phyloP scores from a whole-genome alignment of 306 rosid genomes.

The Acacia melanoxylon region DNA sequence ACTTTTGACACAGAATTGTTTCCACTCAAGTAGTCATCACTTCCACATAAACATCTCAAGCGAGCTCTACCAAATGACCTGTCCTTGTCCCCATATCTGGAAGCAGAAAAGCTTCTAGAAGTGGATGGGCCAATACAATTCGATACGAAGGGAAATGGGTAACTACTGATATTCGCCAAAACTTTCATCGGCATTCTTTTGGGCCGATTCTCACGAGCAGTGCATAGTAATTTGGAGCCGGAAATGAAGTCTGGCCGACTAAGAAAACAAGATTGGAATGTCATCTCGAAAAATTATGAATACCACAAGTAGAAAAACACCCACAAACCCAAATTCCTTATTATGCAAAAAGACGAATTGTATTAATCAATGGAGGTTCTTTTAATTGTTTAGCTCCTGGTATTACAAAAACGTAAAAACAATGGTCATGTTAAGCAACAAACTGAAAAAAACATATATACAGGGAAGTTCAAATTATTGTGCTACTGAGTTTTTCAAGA shows the following conservation, averaged over 20 bases:
- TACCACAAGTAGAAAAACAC: constrained; percentile 20
- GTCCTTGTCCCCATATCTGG: constrained; percentile 19
- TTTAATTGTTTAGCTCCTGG: background rate
- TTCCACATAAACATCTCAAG: constrained; percentile 43
- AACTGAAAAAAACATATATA: constrained; percentile 4
- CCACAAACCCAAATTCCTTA: constrained; percentile 34
- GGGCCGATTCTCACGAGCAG: constrained; percentile 9
- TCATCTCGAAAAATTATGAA: constrained; percentile 35
- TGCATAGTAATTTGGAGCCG: constrained; percentile 31
- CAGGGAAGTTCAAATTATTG: background rate
- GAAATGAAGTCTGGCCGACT: constrained; percentile 32
- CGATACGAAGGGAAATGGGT: constrained; percentile 37
- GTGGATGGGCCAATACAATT: constrained; percentile 31
- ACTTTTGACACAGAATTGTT: constrained; percentile 37
- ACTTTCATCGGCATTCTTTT: constrained; percentile 38
- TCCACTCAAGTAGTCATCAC: constrained; percentile 32
- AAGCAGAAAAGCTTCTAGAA: constrained; percentile 23
- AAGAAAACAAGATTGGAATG: constrained; percentile 38
- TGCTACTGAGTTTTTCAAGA: background rate
- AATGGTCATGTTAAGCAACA: background rate
- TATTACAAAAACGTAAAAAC: background rate
- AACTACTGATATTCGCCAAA: constrained; percentile 25
- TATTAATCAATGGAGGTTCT: background rate
- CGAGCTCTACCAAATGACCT: constrained; percentile 36
- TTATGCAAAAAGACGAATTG: background rate